Evolutionary conservation across 1,139 yeast genomes (phyloP).

Genomic region (Sugiyamaella castrensis): DNA sequence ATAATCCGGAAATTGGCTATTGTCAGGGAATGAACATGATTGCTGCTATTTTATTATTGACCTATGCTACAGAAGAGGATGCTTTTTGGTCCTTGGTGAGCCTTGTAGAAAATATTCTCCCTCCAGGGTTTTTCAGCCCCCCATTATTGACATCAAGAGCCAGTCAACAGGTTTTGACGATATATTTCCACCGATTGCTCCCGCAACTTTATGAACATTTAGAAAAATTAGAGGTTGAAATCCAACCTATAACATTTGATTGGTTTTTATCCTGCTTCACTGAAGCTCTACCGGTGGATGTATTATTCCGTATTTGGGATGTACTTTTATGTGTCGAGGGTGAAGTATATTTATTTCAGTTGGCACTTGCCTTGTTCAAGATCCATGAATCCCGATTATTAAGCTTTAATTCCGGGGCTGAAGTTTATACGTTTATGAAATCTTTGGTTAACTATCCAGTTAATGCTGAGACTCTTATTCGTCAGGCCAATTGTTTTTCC

Average conservation of each 20-base stretch:
- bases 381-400: constrained; percentile 42
- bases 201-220: constrained; percentile 47
- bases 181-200: constrained; percentile 32
- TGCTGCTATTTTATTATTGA: constrained; percentile 51
- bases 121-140: constrained; percentile 45
- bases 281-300: constrained; percentile 52
- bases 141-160: constrained; percentile 44
- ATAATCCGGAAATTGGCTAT: constrained; percentile 52
- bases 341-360: constrained; percentile 38
- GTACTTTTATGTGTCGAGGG: constrained; percentile 46
- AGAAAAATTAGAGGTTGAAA: constrained; percentile 41
- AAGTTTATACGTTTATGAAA: constrained; percentile 46
- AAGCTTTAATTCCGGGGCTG: constrained; percentile 38
- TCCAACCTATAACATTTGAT: constrained; percentile 53
- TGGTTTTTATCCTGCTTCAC: constrained; percentile 61
- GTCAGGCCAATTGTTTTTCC: constrained; percentile 20
- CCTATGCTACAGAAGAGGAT: constrained; percentile 51
- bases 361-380: constrained; percentile 45
- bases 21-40: constrained; percentile 66
- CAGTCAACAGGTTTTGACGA: constrained; percentile 42
- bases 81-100: constrained; percentile 57
- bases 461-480: constrained; percentile 31
- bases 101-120: constrained; percentile 52
- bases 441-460: constrained; percentile 37
- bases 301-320: constrained; percentile 54